A percentile compares a stretch with the other conserved stretches of the same genome.
phyloP scores from a whole-genome alignment of 2,329 filamentous ascomycete species.

The Ilyonectria mors-panacis region DNA sequence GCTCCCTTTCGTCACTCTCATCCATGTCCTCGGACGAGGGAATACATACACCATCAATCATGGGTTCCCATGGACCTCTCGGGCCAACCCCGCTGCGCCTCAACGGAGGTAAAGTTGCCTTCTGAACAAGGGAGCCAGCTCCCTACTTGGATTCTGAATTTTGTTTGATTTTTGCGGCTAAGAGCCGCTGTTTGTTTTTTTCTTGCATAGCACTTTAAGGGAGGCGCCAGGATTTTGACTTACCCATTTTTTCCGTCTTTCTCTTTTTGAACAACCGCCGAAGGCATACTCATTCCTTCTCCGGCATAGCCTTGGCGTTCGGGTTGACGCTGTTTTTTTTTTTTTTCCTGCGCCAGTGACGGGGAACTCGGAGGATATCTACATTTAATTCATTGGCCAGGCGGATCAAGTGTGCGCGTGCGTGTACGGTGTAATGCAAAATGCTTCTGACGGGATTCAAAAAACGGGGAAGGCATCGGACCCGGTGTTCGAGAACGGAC shows the following conservation, averaged over 20 bases:
- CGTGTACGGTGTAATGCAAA: slow-evolving; percentile 37
- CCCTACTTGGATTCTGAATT: slow-evolving; percentile 34
- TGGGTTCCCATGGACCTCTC: slow-evolving; percentile 52
- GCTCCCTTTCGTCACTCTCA: slow-evolving; percentile 58
- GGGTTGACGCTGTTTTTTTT: slow-evolving; percentile 29
- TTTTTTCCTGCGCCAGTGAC: slow-evolving; percentile 33
- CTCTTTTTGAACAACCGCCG: slow-evolving; percentile 35
- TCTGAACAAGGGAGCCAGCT: slow-evolving; percentile 44
- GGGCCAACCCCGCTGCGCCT: slow-evolving; percentile 53
- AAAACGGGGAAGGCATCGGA: slow-evolving; percentile 29
- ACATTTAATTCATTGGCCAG: slow-evolving; percentile 38
- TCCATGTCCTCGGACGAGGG: slow-evolving; percentile 59
- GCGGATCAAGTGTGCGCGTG: slow-evolving; percentile 32
- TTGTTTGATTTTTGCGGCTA: slow-evolving; percentile 21
- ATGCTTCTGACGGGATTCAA: slow-evolving; percentile 34
- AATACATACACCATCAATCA: slow-evolving; percentile 47
- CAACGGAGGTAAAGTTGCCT: slow-evolving; percentile 57
- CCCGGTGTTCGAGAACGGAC: slow-evolving; percentile 30
- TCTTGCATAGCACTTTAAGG: slow-evolving; percentile 38
- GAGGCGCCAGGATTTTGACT: slow-evolving; percentile 24
- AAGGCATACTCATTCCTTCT: slow-evolving; percentile 44
- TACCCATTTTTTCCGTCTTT: slow-evolving; percentile 17
- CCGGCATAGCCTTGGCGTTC: slow-evolving; percentile 48
- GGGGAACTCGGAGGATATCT: slow-evolving; percentile 35
- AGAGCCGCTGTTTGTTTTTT: slow-evolving; percentile 22